These are phyloP conservation scores for Chalciporus chontae DNA, from an alignment of 768 basidiomycete genomes.

Conservation along the genomic window DNA sequence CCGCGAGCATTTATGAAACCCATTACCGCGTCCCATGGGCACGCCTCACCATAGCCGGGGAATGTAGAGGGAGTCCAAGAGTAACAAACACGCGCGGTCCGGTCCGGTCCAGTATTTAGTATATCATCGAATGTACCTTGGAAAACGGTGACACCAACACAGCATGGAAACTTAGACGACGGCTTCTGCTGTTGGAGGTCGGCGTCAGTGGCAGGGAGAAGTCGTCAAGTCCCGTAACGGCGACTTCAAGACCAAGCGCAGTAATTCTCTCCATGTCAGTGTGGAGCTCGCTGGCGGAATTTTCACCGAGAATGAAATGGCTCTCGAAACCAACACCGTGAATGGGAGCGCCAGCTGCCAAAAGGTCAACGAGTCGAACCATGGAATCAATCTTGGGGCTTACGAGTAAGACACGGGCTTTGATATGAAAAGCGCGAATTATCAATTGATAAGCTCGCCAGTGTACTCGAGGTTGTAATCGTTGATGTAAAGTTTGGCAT, in stretches of 20 bases:
- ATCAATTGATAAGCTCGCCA: constrained; percentile 12
- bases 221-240: constrained; percentile 67
- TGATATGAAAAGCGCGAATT: no score
- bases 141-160: constrained; percentile 38
- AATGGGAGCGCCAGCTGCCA: constrained; percentile 47
- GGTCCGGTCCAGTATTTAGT: no score
- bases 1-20: neutral
- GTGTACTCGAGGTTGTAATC: constrained; percentile 26
- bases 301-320: constrained; percentile 57
- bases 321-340: constrained; percentile 61
- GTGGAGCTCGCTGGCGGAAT: constrained; percentile 44
- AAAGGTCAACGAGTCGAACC: constrained; percentile 49
- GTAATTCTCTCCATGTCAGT: constrained; percentile 50
- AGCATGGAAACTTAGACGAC: constrained; percentile 54
- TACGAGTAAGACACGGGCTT: neutral
- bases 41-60: constrained; percentile 11
- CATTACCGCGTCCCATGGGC: constrained; percentile 16
- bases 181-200: constrained; percentile 49
- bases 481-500: constrained; percentile 33
- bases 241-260: constrained; percentile 61
- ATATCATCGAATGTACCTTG: constrained; percentile 24
- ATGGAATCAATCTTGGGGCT: constrained; percentile 42
- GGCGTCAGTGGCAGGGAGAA: constrained; percentile 43
- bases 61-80: constrained; percentile 15
- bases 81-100: constrained; percentile 2